Evolutionary conservation across 1,139 yeast species (phyloP).

Genomic region (Torulaspora globosa): DNA sequence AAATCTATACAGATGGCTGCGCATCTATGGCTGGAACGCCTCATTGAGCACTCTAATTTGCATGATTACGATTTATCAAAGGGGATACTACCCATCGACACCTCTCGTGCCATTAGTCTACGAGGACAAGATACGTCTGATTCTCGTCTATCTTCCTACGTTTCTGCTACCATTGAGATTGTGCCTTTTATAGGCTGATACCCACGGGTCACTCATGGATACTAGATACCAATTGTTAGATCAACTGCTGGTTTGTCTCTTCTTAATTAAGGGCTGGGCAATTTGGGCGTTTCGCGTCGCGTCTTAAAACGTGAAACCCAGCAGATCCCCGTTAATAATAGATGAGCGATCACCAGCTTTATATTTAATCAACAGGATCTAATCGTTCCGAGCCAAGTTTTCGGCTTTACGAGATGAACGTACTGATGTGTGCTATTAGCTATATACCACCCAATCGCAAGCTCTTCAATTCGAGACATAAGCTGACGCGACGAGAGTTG

Average conservation of each 20-base stretch:
- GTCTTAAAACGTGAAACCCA: background rate
- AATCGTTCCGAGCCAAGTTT: background rate
- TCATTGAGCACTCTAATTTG: constrained; percentile 32
- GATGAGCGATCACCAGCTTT: background rate
- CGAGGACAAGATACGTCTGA: constrained; percentile 22
- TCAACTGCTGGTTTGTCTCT: background rate
- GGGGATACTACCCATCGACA: constrained; percentile 30
- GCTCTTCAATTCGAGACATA: constrained; percentile 16
- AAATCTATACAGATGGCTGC: constrained; percentile 19
- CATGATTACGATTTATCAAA: constrained; percentile 23
- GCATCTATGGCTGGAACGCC: constrained; percentile 31
- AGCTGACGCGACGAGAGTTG: constrained; percentile 13
- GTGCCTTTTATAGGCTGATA: constrained; percentile 17
- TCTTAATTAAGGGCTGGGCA: background rate
- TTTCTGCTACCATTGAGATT: constrained; percentile 30
- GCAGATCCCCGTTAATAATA: background rate
- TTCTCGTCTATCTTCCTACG: constrained; percentile 31
- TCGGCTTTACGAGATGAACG: background rate
- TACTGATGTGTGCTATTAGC: background rate
- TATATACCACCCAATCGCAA: constrained; percentile 16
- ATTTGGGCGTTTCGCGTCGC: constrained; percentile 1
- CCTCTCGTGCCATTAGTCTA: constrained; percentile 16
- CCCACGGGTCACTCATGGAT: too few species aligned
- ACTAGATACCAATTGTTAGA: too few species aligned
- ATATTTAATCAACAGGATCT: background rate